Evolutionary conservation across 192 early-diverging fungal species (phyloP), one percentile per base, ranked within the genome.

Genomic region (Geosiphon pyriformis): DNA sequence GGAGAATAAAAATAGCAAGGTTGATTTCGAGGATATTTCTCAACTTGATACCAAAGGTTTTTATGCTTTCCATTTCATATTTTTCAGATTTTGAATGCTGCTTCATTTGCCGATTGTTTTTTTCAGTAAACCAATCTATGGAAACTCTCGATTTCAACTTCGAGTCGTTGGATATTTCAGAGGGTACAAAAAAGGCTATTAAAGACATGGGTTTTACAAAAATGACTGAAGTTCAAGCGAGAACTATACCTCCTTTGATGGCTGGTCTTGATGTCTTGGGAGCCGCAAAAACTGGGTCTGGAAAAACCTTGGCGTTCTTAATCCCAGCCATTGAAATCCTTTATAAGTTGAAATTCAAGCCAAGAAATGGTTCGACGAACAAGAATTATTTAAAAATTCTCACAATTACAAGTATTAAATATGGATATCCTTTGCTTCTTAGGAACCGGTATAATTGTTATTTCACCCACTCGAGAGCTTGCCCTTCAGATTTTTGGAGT

Each of bases 401-500:
- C 25, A 63, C 4, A 17, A 32, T 31, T 20, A 17, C 11, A 20
- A 17, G 30, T n/a, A n/a, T n/a, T n/a, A n/a, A n/a, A n/a, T n/a
- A n/a, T n/a, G n/a, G n/a, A n/a, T n/a, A n/a, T n/a, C n/a, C 15
- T 35, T 48, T 0, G 17, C 4, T 56, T 15, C 42, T 57, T 71
- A 75, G 88, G 93, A 68, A 97, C 97, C 0, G 95, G 95, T 55
- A 87, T 91, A 7, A 78, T 99, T 52, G 86, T 99, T 60, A 94
- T 99, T 53, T 92, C 97, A 6, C 97, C 97, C 32, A 99, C 97
- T 51, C 89, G 97, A 69, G 97, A 99, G 80, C 84, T 99, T 63
- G 97, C 97, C 29, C 82, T 99, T 61, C 97, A 99, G 76, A 97
- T 98, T 70, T 94, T 95, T 82, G 95, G 97, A 12, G 97, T 99